Percentiles rank a stretch among this genome's conserved stretches.
Evolutionary conservation across 768 basidiomycete genomes (phyloP).

Genomic region (Strobilomyces echinocephalus): DNA sequence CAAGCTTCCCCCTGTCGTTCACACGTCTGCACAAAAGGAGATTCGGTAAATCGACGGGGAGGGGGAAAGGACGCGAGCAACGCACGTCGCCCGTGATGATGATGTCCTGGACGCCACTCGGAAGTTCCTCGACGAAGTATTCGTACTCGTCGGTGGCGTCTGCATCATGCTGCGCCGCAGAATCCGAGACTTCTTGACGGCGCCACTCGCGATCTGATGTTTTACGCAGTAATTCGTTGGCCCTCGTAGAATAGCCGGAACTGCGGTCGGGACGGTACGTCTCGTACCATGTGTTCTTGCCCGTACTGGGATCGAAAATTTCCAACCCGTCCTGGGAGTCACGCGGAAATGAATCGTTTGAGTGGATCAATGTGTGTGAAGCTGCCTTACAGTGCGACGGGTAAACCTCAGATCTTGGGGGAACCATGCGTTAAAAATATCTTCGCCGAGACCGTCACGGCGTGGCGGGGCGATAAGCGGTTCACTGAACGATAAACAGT

Average conservation of each 20-base stretch:
- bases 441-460: conserved; percentile 35
- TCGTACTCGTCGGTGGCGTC: conserved; percentile 37
- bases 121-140: conserved; percentile 34
- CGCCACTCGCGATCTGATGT: conserved; percentile 21
- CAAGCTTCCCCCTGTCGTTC: conserved; percentile 44
- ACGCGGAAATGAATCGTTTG: conserved; percentile 10
- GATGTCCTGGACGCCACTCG: conserved; percentile 46
- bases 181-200: conserved; percentile 18
- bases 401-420: conserved; percentile 35
- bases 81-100: conserved; percentile 49
- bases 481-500: conserved; percentile 38
- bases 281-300: conserved; percentile 40
- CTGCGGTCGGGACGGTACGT: conserved; percentile 38
- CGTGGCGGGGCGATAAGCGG: conserved; percentile 35
- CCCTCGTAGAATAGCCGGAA: conserved; percentile 35
- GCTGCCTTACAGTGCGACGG: conserved; percentile 30
- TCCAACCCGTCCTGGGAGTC: conserved; percentile 37
- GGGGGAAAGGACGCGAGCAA: background rate
- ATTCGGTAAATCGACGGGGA: background rate
- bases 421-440: conserved; percentile 47
- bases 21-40: conserved; percentile 32
- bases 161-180: conserved; percentile 15
- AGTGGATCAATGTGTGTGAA: background rate
- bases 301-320: conserved; percentile 38
- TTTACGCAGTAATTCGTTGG: conserved; percentile 26